Evolutionary conservation across 1,139 yeast species (phyloP).

Genomic region (Candida sanyaensis): DNA sequence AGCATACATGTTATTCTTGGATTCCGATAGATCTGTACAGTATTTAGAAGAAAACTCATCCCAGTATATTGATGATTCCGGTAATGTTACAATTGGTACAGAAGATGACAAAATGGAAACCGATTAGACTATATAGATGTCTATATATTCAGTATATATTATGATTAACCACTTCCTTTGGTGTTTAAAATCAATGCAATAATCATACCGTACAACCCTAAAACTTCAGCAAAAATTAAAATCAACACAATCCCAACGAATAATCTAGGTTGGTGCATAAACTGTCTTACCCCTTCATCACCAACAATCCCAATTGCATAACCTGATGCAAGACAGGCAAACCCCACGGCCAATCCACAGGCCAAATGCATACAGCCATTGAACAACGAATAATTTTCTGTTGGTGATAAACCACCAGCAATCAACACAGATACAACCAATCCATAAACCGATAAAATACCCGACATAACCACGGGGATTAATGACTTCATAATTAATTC

Average conservation of each 20-base stretch:
- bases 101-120: constrained; percentile 53
- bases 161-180: constrained; percentile 60
- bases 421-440: constrained; percentile 93
- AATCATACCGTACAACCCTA: constrained; percentile 95
- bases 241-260: constrained; percentile 97
- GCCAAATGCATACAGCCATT: constrained; percentile 97
- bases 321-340: constrained; percentile 97
- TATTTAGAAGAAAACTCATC: constrained; percentile 68
- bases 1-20: constrained; percentile 84
- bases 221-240: constrained; percentile 97
- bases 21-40: constrained; percentile 83
- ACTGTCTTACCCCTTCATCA: constrained; percentile 98
- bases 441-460: constrained; percentile 96
- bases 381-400: constrained; percentile 77
- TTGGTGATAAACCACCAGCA: constrained; percentile 87
- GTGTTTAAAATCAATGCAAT: constrained; percentile 90
- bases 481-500: constrained; percentile 81
- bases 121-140: constrained; percentile 20
- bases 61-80: constrained; percentile 74
- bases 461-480: constrained; percentile 97
- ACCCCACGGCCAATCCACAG: constrained; percentile 93
- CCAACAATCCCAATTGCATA: constrained; percentile 99
- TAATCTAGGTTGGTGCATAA: constrained; percentile 93
- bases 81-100: constrained; percentile 56
- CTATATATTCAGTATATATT: too few relatives aligned